Percentiles rank a stretch among this genome's conserved stretches.
These are phyloP conservation scores for Monilinia fructicola DNA, from an alignment of 2,329 filamentous ascomycete species.

Conservation along the genomic window DNA sequence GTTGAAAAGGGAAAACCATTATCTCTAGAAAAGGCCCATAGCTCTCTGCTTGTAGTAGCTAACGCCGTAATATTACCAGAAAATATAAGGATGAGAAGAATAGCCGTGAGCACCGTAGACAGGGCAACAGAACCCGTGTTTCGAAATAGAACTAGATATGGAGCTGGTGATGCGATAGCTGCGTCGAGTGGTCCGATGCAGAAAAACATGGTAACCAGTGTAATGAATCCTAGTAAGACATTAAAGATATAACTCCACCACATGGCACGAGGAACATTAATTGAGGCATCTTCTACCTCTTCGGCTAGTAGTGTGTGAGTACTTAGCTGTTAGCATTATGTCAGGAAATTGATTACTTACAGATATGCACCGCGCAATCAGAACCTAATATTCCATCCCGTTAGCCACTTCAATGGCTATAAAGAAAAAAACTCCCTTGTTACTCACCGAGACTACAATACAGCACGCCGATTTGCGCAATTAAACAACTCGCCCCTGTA, in stretches of 20 bases:
- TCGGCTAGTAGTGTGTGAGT: slow-evolving; percentile 40
- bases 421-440: background rate
- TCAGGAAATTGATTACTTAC: slow-evolving; percentile 11
- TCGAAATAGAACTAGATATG: slow-evolving; percentile 44
- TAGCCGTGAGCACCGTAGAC: slow-evolving; percentile 48
- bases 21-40: slow-evolving; percentile 45
- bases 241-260: slow-evolving; percentile 50
- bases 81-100: slow-evolving; percentile 45
- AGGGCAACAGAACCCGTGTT: slow-evolving; percentile 46
- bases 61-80: slow-evolving; percentile 44
- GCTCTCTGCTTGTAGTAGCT: slow-evolving; percentile 42
- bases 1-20: slow-evolving; percentile 35
- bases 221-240: slow-evolving; percentile 46
- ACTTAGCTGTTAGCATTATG: background rate
- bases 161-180: slow-evolving; percentile 48
- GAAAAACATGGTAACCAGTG: slow-evolving; percentile 42
- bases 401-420: background rate
- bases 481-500: slow-evolving; percentile 41
- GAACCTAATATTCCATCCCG: slow-evolving; percentile 18
- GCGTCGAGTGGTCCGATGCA: slow-evolving; percentile 41
- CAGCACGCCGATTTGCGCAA: slow-evolving; percentile 41
- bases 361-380: slow-evolving; percentile 43
- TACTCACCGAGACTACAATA: slow-evolving; percentile 38
- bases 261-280: slow-evolving; percentile 50
- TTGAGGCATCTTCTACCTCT: slow-evolving; percentile 50